phyloP scores from a whole-genome alignment of 495 filamentous ascomycete genomes.

The Immersiella caudata region DNA sequence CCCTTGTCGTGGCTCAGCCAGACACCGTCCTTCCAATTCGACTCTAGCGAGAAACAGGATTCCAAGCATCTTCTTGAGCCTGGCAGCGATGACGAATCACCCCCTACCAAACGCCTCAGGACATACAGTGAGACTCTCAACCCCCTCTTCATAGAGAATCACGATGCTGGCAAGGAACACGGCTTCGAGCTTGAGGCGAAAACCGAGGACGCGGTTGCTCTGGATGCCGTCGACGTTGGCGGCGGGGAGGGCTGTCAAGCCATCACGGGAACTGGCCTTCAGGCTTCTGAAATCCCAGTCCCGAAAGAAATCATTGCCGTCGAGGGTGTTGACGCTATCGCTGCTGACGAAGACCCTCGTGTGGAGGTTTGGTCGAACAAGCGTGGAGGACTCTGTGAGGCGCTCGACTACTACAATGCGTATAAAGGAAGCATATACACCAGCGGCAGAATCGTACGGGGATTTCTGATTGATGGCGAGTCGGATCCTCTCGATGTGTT shows the following conservation, averaged over 20 bases:
- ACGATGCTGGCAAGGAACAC: too few relatives aligned
- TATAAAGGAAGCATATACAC: slow-evolving; percentile 65
- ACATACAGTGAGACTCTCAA: not conserved
- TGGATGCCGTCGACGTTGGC: too few relatives aligned
- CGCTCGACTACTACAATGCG: slow-evolving; percentile 64
- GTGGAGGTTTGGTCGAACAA: slow-evolving; percentile 54
- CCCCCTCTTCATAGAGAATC: not conserved
- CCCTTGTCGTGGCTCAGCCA: not conserved
- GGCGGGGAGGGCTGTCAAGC: too few relatives aligned
- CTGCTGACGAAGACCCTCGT: too few relatives aligned
- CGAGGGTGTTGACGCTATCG: too few relatives aligned
- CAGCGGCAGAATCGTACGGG: slow-evolving; percentile 48
- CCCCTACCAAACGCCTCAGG: not conserved
- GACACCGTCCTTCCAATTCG: not conserved
- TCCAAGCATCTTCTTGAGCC: not conserved
- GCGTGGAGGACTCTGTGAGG: slow-evolving; percentile 67
- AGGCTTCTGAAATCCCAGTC: too few relatives aligned
- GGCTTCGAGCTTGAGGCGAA: too few relatives aligned
- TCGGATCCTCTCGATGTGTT: slow-evolving; percentile 60
- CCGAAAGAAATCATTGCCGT: too few relatives aligned
- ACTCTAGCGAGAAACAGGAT: not conserved
- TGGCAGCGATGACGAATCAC: not conserved
- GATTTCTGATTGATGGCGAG: slow-evolving; percentile 65
- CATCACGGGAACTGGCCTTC: too few relatives aligned
- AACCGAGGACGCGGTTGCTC: too few relatives aligned